phyloP scores from a whole-genome alignment of 1,284 basidiomycete genomes.

The Ganoderma lucidum region DNA sequence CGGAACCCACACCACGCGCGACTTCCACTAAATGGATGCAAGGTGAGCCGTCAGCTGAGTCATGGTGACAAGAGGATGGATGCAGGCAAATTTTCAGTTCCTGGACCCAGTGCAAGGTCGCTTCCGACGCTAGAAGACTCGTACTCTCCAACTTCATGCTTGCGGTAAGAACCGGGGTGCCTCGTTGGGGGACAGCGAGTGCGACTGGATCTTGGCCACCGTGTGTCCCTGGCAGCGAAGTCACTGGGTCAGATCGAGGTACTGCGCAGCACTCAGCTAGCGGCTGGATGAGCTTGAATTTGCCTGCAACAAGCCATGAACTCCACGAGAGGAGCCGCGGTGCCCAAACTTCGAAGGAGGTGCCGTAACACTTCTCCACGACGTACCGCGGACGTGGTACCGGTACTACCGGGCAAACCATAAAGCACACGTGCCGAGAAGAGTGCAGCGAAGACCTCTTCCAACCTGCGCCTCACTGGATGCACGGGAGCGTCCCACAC shows the following conservation, averaged over 20 bases:
- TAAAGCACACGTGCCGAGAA: neutral
- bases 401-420: neutral
- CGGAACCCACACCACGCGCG: constrained; percentile 15
- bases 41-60: constrained; percentile 19
- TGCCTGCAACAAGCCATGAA: constrained; percentile 1
- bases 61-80: neutral
- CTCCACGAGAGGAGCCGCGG: neutral
- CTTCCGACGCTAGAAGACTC: neutral
- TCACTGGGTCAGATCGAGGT: neutral
- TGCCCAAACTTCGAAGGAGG: neutral
- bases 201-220: neutral
- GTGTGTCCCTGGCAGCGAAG: neutral
- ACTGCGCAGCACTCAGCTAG: neutral
- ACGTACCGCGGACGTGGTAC: neutral
- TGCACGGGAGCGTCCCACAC: neutral
- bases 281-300: neutral
- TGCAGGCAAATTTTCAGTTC: neutral
- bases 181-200: neutral
- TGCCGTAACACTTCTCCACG: constrained; percentile 12
- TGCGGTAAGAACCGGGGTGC: neutral
- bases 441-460: neutral
- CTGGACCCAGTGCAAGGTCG: neutral
- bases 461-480: neutral
- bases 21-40: neutral
- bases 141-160: neutral